Base-by-base conservation (phyloP, 2,329 filamentous ascomycete species). In the Penicillium sp. region DNA sequence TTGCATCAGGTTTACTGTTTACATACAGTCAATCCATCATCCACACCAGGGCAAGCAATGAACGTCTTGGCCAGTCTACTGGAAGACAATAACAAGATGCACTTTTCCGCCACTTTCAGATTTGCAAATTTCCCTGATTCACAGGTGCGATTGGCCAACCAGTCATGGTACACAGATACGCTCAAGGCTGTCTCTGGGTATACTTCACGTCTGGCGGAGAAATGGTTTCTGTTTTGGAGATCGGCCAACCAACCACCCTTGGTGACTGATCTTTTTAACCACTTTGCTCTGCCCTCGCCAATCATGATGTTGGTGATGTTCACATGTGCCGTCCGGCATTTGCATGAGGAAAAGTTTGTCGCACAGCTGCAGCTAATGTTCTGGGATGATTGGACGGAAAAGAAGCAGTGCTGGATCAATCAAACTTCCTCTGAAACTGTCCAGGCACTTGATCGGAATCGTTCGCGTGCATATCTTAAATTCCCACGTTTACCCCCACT, bases 1-100 rank as follows among this genome's bases (percentile, higher is more conserved):
- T 67, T 89, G 11, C 87, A 90, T 65, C 87, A 90, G 65, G 55
- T 88, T 2, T 86, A 84, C 67, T 89, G 86, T 65, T 65, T 81
- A 18, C 84, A 82, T 79, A 79, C 78, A 3, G 53, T 72, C 3
- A 67, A 58, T 34, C 21, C 34, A 16, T 16, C 13, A 8, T 21
- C 75, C 16, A 72, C 69, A 0, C 49, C 40, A 8, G 36, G 34
- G 11, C 7, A n/a, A 9, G 43, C 43, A 16, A 43, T 52, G 27
- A 2, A 18, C 4, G 18, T 27, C 16, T 43, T 55, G 5, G 5
- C 13, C 2, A 21, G 7, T 40, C 34, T 54, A 11, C n/a, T 65
- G 21, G 29, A 49, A 13, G 55, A 56, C 9, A 54, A 54, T 21
- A 8, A 10, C 14, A 50, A 29, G 42, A 54, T 54, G 52, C 39